Evolutionary conservation across 148 eudicot genomes (phyloP).

Genomic region (Bassia scoparia): DNA sequence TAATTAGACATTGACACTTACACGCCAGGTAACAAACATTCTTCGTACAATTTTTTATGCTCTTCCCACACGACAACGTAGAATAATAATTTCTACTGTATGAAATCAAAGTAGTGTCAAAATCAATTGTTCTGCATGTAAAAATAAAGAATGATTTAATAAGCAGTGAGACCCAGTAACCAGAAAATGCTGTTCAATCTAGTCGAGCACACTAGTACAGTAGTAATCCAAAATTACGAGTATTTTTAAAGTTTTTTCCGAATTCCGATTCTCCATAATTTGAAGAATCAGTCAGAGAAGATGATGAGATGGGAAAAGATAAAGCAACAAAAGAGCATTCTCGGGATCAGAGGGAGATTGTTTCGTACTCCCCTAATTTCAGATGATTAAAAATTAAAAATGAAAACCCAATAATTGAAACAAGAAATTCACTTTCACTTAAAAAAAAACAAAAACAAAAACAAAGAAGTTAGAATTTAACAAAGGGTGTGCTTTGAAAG

Average conservation of each 20-base stretch:
- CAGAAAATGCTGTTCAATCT: not conserved
- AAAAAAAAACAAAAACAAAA: not conserved
- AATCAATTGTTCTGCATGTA: too few relatives aligned
- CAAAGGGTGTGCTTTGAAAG: conserved; percentile 36
- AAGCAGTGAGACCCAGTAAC: too few relatives aligned
- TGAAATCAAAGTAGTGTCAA: too few relatives aligned
- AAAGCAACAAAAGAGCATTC: conserved; percentile 25
- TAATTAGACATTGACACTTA: too few relatives aligned
- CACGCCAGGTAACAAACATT: too few relatives aligned
- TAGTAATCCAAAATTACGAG: not conserved
- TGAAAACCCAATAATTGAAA: conserved; percentile 37
- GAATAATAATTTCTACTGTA: too few relatives aligned
- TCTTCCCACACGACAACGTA: too few relatives aligned
- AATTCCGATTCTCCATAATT: conserved; percentile 2
- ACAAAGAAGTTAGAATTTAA: not conserved
- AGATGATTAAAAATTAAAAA: not conserved
- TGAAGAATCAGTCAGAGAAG: conserved; percentile 21
- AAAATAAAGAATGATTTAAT: too few relatives aligned
- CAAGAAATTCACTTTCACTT: conserved; percentile 10
- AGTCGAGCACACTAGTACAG: not conserved
- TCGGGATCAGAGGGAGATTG: conserved; percentile 44
- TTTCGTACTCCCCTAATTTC: too few relatives aligned
- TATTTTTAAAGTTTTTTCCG: too few relatives aligned
- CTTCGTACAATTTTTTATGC: too few relatives aligned
- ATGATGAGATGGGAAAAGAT: conserved; percentile 21